These are phyloP conservation scores for Dryadomyces quercus-mongolicae DNA, from an alignment of 2,329 filamentous ascomycete species.

Conservation along the genomic window DNA sequence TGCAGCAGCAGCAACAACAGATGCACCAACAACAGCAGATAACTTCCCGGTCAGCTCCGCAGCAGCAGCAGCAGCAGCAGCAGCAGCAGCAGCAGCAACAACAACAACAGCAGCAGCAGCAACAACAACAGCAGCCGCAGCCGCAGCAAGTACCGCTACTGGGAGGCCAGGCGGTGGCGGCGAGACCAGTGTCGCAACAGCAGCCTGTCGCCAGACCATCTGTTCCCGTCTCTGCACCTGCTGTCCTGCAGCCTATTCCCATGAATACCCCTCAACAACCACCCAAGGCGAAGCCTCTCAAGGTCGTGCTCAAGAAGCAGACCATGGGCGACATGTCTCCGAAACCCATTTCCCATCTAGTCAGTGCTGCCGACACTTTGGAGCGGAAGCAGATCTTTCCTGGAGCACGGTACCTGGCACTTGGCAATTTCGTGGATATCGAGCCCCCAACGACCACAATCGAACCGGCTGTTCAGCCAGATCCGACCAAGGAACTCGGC, in stretches of 20 bases:
- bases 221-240: too few relatives aligned
- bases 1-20: not conserved
- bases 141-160: too few relatives aligned
- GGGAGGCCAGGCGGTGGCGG: too few relatives aligned
- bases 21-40: not conserved
- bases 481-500: slow-evolving; percentile 12
- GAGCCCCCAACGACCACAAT: slow-evolving; percentile 8
- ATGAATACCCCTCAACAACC: not conserved
- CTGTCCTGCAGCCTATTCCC: too few relatives aligned
- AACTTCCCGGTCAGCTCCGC: too few relatives aligned
- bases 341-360: slow-evolving; percentile 5
- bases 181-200: not conserved
- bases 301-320: slow-evolving; percentile 1
- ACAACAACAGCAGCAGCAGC: not conserved
- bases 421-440: slow-evolving; percentile 10
- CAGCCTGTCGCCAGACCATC: not conserved
- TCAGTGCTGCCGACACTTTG: slow-evolving; percentile 8
- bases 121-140: not conserved
- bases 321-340: slow-evolving; percentile 2
- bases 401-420: slow-evolving; percentile 7
- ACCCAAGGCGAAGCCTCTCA: slow-evolving; percentile 3
- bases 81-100: not conserved
- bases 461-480: slow-evolving; percentile 12
- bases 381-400: slow-evolving; percentile 11
- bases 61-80: too few relatives aligned